Percentiles rank a stretch among this genome's conserved stretches.
phyloP scores from a whole-genome alignment of 2,329 filamentous ascomycete genomes.

The Gnomoniopsis sp. region DNA sequence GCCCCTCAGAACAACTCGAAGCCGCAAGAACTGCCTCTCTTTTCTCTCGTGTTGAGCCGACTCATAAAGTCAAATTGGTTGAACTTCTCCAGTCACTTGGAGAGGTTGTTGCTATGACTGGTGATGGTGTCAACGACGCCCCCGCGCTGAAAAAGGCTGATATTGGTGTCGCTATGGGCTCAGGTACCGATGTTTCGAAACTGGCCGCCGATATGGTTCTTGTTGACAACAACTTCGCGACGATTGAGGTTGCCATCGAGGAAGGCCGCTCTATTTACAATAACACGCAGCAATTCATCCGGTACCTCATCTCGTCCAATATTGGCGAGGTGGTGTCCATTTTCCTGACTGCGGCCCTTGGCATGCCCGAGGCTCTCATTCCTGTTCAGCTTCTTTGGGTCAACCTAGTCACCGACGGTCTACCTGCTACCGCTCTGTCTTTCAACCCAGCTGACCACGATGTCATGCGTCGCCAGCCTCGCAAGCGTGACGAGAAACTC shows the following conservation, averaged over 20 bases:
- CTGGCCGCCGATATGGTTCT: constrained; percentile 98
- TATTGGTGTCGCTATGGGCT: constrained; percentile 98
- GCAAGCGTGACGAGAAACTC: constrained; percentile 88
- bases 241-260: constrained; percentile 92
- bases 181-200: constrained; percentile 94
- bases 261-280: constrained; percentile 98
- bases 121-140: constrained; percentile 97
- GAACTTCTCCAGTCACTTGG: constrained; percentile 90
- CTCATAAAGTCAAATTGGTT: constrained; percentile 96
- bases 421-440: constrained; percentile 91
- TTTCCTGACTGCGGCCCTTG: constrained; percentile 91
- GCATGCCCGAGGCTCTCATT: constrained; percentile 96
- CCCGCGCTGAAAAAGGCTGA: constrained; percentile 97
- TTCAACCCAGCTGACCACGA: constrained; percentile 99
- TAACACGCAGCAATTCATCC: constrained; percentile 99
- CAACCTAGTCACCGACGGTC: constrained; percentile 94
- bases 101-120: constrained; percentile 98
- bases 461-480: constrained; percentile 88
- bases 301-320: constrained; percentile 98
- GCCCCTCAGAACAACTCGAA: constrained; percentile 72
- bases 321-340: constrained; percentile 99
- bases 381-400: constrained; percentile 98
- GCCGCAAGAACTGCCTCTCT: constrained; percentile 83
- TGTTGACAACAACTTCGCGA: constrained; percentile 97
- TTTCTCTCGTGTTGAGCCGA: constrained; percentile 94